Percentiles rank a stretch among this genome's conserved stretches.
Conservation (phyloP, 78 protist species). For the Dictyostelium firmibasis region DNA sequence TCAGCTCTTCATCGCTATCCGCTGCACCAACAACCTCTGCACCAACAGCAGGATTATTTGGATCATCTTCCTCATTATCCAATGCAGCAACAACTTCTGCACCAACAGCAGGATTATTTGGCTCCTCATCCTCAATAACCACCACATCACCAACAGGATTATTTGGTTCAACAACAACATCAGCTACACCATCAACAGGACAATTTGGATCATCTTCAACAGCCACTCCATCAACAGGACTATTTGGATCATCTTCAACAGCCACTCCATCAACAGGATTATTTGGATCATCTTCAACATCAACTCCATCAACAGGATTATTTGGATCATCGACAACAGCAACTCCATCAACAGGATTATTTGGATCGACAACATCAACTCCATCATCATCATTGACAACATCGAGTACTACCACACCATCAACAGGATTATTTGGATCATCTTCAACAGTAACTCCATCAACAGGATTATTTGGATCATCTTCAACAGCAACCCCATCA, state of each 20-base stretch:
- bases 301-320: background rate
- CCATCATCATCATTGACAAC: background rate
- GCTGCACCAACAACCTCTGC: background rate
- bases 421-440: slow-evolving; percentile 17
- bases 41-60: slow-evolving; percentile 12
- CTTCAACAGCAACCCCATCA: background rate
- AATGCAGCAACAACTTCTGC: background rate
- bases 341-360: background rate
- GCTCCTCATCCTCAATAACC: background rate
- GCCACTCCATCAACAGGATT: background rate
- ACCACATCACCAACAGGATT: background rate
- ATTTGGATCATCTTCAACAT: background rate
- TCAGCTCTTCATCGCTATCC: background rate
- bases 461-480: slow-evolving; percentile 8
- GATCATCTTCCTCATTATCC: background rate
- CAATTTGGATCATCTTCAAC: background rate
- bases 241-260: background rate
- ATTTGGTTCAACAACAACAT: background rate
- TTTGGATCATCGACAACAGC: background rate
- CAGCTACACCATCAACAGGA: background rate
- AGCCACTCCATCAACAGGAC: background rate
- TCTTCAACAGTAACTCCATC: background rate
- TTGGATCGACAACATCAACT: background rate
- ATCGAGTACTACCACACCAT: background rate
- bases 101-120: background rate